phyloP scores from a whole-genome alignment of 2,329 filamentous ascomycete species.

The Exutisphaerella laricina region DNA sequence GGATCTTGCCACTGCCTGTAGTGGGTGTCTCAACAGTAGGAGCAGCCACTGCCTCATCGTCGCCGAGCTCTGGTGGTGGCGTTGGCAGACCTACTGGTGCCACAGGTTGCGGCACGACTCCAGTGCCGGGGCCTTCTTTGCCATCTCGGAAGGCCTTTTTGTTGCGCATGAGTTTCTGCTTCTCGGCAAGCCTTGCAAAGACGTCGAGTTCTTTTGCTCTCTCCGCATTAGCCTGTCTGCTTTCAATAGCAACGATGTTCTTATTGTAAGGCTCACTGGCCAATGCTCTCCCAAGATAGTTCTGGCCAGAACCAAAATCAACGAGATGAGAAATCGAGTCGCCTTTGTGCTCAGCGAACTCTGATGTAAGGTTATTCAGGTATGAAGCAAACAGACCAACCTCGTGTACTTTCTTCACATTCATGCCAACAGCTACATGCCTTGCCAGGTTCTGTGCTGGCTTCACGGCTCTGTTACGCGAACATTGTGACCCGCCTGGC shows the following conservation, averaged over 20 bases:
- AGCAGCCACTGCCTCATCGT: constrained; percentile 4
- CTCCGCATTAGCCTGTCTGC: constrained; percentile 75
- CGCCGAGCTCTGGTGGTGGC: constrained; percentile 15
- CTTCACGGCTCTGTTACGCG: constrained; percentile 29
- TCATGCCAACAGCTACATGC: constrained; percentile 83
- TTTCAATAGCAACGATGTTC: constrained; percentile 86
- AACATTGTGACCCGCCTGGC: constrained; percentile 40
- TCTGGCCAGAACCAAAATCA: constrained; percentile 94
- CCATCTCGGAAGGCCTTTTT: constrained; percentile 68
- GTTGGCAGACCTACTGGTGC: constrained; percentile 19
- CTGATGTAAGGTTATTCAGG: constrained; percentile 60
- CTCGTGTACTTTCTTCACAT: constrained; percentile 90
- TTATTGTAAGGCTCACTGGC: constrained; percentile 81
- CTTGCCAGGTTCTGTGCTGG: constrained; percentile 56
- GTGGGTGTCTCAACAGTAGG: constrained; percentile 23
- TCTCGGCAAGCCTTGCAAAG: constrained; percentile 68
- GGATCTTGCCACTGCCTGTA: constrained; percentile 57
- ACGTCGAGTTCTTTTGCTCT: constrained; percentile 81
- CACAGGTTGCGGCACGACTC: constrained; percentile 9
- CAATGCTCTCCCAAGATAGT: constrained; percentile 84
- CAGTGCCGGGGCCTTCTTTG: constrained; percentile 12
- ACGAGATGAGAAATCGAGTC: constrained; percentile 72
- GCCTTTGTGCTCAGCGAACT: constrained; percentile 46
- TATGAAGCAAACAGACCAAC: constrained; percentile 87
- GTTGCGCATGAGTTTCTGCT: constrained; percentile 68